Base-by-base conservation (phyloP, 2,329 filamentous ascomycete species). In the Cercospora beticola region DNA sequence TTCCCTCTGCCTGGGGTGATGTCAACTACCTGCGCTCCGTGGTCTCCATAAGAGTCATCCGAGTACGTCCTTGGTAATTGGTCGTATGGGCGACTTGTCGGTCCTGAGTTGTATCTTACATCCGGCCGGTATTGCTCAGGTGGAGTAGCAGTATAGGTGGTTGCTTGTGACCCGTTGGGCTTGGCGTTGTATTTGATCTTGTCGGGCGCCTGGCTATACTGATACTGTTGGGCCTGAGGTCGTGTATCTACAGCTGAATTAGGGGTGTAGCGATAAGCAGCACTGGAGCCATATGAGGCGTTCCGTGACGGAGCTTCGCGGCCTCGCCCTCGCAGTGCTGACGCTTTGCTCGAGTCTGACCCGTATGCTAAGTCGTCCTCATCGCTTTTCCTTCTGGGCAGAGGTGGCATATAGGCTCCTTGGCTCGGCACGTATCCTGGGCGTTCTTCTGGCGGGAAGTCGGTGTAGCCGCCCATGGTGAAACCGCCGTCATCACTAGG, bases 401-500 rank as follows among this genome's bases (percentile, higher is more conserved):
- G 58, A 43, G 36, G 71, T 67, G 70, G 57, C 52, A 67, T 71
- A 64, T 69, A 73, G 54, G 65, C 70, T 36, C 61, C 69, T 30
- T 65, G 69, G 66, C 63, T 68, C n/a, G 64, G 64, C 57, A 66
- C 64, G 64, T 76, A 83, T 40, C 78, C 79, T 2, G 82, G 81
- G 5, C 82, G 76, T 69, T 84, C 78, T 62, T 82, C 74, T 12
- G 81, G 82, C 30, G 82, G 82, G 9, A 82, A 76, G 69, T 83
- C 82, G 26, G 76, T 74, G 68, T 81, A 83, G 64, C 78, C 80
- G 62, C 81, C 81, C 80, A 82, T 83, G 60, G 80, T 82, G 36
- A 81, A 78, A 70, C 77, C 77, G 7, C 66, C 70, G 62, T 74
- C 66, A 33, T 74, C 75, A 14, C 60, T 36, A 8, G 77, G 76